Evolutionary conservation across 371 early-diverging fungal species (phyloP), one percentile per base, ranked within the genome.

Genomic region (Apophysomyces sp.): DNA sequence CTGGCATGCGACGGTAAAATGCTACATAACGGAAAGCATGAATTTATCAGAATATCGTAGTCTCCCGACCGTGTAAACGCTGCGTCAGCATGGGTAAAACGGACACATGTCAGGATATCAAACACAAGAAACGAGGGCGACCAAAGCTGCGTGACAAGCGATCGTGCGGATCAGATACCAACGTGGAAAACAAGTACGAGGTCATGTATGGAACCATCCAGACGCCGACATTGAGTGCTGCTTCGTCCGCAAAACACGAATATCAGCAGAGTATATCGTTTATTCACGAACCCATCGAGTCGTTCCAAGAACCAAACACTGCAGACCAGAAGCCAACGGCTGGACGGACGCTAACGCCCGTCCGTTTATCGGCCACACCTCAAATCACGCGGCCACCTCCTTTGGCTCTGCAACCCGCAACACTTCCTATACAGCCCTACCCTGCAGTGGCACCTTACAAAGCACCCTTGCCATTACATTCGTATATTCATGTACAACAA

Each of bases 101-200:
- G 55, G 89, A 88, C 52, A 84, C 87, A n/a, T 92, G 92, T 58
- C 78, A 84, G 31, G 92, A 92, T 69, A 89, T 89, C 55, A 83
- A 89, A 67, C 91, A 91, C 71, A 92, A 90, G 65, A 91, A 91
- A 63, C 84, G 92, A 61, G 92, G 92, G 15, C 82, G 92, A 21
- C 92, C 91, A 31, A 90, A 88, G 65, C 72, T 89, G 15, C 83
- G 85, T 59, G 87, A 86, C 61, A 80, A 83, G 58, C 41, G 49
- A 31, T n/a, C 52, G 51, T 21, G 21, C 41, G 16, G 44, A 28
- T 51, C 58, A 27, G 34, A 58, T 11, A 41, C 51, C n/a, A 21
- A 11, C 11, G 11, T 21, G 21, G 49, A 21, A 44, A 44, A 34
- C 8, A 49, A 52, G 18, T 59, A 52, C 32, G 60, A 52, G 9